A percentile compares a stretch with the other conserved stretches of the same genome.
These are phyloP conservation scores for Cryptococcus sp. DNA, from an alignment of 1,284 basidiomycete genomes.

Conservation along the genomic window DNA sequence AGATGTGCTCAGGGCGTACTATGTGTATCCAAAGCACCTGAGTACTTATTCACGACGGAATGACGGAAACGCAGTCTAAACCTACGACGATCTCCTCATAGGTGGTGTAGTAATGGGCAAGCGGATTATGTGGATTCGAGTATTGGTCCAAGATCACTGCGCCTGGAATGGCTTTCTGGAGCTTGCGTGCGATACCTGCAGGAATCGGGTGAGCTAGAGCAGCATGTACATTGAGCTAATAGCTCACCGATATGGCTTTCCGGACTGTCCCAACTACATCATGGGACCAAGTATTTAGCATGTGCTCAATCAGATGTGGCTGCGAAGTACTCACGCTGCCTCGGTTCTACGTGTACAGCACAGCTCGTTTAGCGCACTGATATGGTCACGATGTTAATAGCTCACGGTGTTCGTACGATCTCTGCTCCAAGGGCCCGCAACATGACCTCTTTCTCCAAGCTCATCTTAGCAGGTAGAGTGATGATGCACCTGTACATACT, in stretches of 20 bases:
- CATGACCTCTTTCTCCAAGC: slow-evolving; percentile 89
- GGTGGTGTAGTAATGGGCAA: slow-evolving; percentile 83
- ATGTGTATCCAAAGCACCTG: slow-evolving; percentile 17
- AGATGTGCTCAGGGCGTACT: slow-evolving; percentile 52
- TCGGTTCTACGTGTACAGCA: slow-evolving; percentile 32
- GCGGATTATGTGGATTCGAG: slow-evolving; percentile 70
- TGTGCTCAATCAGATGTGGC: background rate
- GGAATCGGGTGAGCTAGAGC: slow-evolving; percentile 15
- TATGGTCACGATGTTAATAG: background rate
- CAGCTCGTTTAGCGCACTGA: slow-evolving; percentile 13
- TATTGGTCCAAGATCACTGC: slow-evolving; percentile 93
- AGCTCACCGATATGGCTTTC: slow-evolving; percentile 84
- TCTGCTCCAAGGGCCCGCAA: slow-evolving; percentile 89
- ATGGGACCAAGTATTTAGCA: slow-evolving; percentile 1
- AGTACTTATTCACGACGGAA: no score
- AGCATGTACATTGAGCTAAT: background rate
- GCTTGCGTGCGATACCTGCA: slow-evolving; percentile 75
- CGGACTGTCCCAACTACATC: slow-evolving; percentile 57
- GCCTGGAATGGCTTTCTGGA: slow-evolving; percentile 76
- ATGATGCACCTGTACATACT: slow-evolving; percentile 66
- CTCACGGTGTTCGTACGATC: slow-evolving; percentile 91
- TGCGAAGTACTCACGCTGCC: slow-evolving; percentile 34
- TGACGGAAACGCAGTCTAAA: background rate
- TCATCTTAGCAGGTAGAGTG: slow-evolving; percentile 96
- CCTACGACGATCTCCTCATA: slow-evolving; percentile 80